Conservation (phyloP, 352 stramenopile species). For the Globisporangium middletonii region DNA sequence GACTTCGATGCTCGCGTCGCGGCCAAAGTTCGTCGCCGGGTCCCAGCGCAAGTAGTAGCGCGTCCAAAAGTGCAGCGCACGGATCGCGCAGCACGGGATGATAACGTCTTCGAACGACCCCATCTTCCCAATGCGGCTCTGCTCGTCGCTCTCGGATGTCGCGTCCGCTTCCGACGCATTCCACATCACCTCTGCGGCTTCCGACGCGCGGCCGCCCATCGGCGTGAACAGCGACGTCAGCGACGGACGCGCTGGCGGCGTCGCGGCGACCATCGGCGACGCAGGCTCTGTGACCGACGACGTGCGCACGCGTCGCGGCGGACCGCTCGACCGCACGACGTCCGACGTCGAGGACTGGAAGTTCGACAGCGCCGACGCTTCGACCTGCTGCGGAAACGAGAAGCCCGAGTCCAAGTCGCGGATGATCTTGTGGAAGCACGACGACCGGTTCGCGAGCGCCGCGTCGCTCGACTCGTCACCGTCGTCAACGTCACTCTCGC, state of each 20-base stretch:
- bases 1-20: conserved; percentile 51
- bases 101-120: conserved; percentile 53
- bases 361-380: conserved; percentile 20
- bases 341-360: conserved; percentile 15
- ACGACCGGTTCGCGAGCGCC: conserved; percentile 12
- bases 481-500: conserved; percentile 18
- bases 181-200: conserved; percentile 23
- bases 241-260: conserved; percentile 18
- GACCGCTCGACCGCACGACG: background rate
- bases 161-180: conserved; percentile 25
- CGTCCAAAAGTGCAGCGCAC: conserved; percentile 68
- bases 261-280: conserved; percentile 4
- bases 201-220: conserved; percentile 17
- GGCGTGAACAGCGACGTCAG: conserved; percentile 31
- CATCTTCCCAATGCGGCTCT: conserved; percentile 24
- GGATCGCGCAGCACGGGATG: conserved; percentile 58
- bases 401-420: conserved; percentile 50
- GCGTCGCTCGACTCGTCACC: conserved; percentile 13
- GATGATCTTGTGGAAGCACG: conserved; percentile 41
- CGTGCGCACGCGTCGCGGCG: conserved; percentile 10
- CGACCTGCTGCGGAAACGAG: conserved; percentile 42
- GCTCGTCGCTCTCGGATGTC: conserved; percentile 31
- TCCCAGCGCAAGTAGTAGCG: conserved; percentile 82
- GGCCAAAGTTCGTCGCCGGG: conserved; percentile 42
- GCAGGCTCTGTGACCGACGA: conserved; percentile 6